These are phyloP conservation scores for Cenchrus fungigraminus DNA, from an alignment of 176 grass and related monocot genomes.

Conservation along the genomic window DNA sequence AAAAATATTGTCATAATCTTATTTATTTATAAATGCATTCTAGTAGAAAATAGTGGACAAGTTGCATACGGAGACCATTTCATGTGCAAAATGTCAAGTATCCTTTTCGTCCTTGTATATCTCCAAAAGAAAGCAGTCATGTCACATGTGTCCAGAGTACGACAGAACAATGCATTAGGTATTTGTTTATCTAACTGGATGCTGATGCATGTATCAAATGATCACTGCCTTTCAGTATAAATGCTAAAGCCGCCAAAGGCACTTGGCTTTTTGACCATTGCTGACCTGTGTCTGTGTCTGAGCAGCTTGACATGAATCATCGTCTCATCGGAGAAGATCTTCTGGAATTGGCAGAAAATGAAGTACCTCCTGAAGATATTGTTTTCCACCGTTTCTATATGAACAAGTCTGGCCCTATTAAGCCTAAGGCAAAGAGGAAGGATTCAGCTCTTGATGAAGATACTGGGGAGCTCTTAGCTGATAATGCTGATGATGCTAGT, in stretches of 20 bases:
- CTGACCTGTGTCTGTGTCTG: constrained; percentile 39
- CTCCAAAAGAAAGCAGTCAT: neutral
- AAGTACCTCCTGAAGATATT: constrained; percentile 93
- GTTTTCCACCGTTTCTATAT: constrained; percentile 97
- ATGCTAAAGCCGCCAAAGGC: neutral
- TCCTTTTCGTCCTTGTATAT: neutral
- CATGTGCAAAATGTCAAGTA: neutral
- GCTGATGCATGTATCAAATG: neutral
- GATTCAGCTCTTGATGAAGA: constrained; percentile 54
- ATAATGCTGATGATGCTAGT: constrained; percentile 43
- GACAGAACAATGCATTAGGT: neutral
- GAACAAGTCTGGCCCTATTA: constrained; percentile 73
- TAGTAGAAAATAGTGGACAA: neutral
- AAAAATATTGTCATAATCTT: neutral
- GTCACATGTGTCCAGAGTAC: neutral
- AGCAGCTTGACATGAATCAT: constrained; percentile 65
- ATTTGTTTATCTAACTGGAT: constrained; percentile 9
- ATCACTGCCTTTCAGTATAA: neutral
- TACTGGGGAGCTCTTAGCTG: constrained; percentile 63
- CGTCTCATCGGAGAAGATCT: constrained; percentile 86
- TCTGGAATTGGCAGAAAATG: constrained; percentile 82
- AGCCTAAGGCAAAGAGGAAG: constrained; percentile 67
- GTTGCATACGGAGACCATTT: neutral
- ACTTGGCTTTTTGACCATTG: neutral
- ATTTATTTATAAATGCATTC: neutral